Base-by-base conservation (phyloP, 768 basidiomycete species). In the Lactarius sp. region DNA sequence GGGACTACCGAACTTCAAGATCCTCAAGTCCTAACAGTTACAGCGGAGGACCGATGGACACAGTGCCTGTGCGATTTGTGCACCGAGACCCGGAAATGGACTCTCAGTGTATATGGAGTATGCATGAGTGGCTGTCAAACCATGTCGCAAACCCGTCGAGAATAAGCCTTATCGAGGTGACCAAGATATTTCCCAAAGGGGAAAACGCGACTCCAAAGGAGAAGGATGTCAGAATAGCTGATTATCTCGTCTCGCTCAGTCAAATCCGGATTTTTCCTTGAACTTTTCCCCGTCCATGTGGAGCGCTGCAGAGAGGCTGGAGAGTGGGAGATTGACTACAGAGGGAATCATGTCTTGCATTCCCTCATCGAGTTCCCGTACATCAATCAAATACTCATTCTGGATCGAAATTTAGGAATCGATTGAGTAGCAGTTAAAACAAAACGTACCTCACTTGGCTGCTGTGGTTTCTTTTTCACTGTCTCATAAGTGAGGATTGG, bases 381-480 rank as follows among this genome's bases (percentile, higher is more conserved):
- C 95, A 70, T 96, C 94, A 68, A 92, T 85, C 51, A 92, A 72
- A 71, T 85, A 90, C 5, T 82, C 78, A 64, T 87, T 79, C 90
- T 92, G 65, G 0, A 27, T 39, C 36, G 39, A 53, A 61, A 69
- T 61, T 50, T 44, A 52, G 20, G 60, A 60, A 41, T 16, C 39
- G 67, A 41, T 33, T 12, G 13, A 72, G 36, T 75, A 56, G 36
- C 31, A 6, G 14, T n/a, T 12, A 49, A 59, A 39, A 34, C 4
- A 7, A 49, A 10, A 70, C 74, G 44, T 68, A 90, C 90, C 2
- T 80, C 74, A 59, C 85, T 83, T 4, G 96, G 96, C 69, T 83
- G 86, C 69, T 85, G 74, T 0, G 92, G 93, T 67, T 81, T 84
- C 2, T 87, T 86, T 70, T 96, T 88, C 37, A 98, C 76, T 66